These are phyloP conservation scores for Keithomyces neogunnii DNA, from an alignment of 2,329 filamentous ascomycete species.

Conservation along the genomic window DNA sequence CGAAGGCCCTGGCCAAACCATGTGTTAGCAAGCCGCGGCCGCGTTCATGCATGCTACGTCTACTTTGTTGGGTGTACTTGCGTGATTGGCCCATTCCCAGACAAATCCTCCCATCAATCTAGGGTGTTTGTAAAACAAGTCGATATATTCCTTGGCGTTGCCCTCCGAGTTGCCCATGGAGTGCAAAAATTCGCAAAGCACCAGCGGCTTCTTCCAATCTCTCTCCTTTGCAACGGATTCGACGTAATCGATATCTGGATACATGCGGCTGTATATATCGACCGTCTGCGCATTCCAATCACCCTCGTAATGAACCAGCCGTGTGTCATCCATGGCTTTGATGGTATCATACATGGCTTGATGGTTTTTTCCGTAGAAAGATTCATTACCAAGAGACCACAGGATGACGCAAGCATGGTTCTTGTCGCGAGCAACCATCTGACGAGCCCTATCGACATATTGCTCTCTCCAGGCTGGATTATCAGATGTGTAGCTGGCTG, in stretches of 20 bases:
- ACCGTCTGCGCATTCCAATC: slow-evolving; percentile 48
- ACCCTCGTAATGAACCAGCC: slow-evolving; percentile 58
- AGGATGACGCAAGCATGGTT: slow-evolving; percentile 59
- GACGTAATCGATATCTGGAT: slow-evolving; percentile 42
- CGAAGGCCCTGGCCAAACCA: slow-evolving; percentile 25
- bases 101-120: slow-evolving; percentile 53
- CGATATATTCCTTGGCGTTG: slow-evolving; percentile 57
- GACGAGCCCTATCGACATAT: slow-evolving; percentile 58
- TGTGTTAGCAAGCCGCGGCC: not conserved
- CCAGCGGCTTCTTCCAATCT: slow-evolving; percentile 45
- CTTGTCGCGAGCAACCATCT: slow-evolving; percentile 52
- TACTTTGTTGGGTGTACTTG: slow-evolving; percentile 1
- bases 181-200: slow-evolving; percentile 47
- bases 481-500: slow-evolving; percentile 40
- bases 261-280: slow-evolving; percentile 61
- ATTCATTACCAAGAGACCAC: slow-evolving; percentile 66
- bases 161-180: slow-evolving; percentile 70
- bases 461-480: slow-evolving; percentile 54
- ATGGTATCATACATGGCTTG: slow-evolving; percentile 59
- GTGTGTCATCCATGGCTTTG: slow-evolving; percentile 44
- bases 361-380: slow-evolving; percentile 62
- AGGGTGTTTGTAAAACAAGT: slow-evolving; percentile 48
- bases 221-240: slow-evolving; percentile 29
- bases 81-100: slow-evolving; percentile 57
- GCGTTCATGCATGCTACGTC: not conserved